Evolutionary conservation across 768 basidiomycete genomes (phyloP).

Genomic region (Tylopilus vinaceipallidus): DNA sequence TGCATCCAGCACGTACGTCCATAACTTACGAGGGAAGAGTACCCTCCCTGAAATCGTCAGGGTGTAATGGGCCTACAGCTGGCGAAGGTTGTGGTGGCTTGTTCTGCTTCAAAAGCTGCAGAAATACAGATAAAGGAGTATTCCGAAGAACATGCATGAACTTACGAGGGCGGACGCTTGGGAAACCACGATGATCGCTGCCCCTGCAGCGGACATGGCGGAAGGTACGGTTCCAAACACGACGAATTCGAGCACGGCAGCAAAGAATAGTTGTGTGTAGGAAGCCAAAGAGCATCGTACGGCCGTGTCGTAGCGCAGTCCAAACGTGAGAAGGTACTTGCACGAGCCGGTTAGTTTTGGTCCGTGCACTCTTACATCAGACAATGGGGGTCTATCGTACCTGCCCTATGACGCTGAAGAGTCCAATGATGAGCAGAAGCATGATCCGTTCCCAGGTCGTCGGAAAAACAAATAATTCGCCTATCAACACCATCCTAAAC

Average conservation of each 20-base stretch:
- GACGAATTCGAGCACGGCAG: slow-evolving; percentile 58
- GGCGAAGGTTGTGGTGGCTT: too few relatives aligned
- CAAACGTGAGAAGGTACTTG: slow-evolving; percentile 54
- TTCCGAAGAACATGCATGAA: too few relatives aligned
- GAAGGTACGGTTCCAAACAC: slow-evolving; percentile 64
- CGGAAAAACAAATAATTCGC: slow-evolving; percentile 14
- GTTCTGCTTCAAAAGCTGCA: too few relatives aligned
- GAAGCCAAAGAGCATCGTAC: slow-evolving; percentile 60
- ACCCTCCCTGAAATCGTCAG: too few relatives aligned
- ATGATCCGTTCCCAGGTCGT: slow-evolving; percentile 17
- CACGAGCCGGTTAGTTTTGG: background rate
- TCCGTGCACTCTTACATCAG: background rate
- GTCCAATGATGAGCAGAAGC: slow-evolving; percentile 14
- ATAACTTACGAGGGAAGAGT: too few relatives aligned
- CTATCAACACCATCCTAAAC: slow-evolving; percentile 13
- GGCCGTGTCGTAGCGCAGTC: slow-evolving; percentile 63
- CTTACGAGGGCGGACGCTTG: slow-evolving; percentile 7
- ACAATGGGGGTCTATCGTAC: background rate
- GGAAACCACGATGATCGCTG: slow-evolving; percentile 53
- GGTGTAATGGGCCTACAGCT: too few relatives aligned
- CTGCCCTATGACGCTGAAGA: slow-evolving; percentile 16
- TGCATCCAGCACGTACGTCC: too few relatives aligned
- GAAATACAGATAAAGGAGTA: too few relatives aligned
- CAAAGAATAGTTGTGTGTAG: slow-evolving; percentile 67
- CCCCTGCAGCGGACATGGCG: slow-evolving; percentile 58